These are phyloP conservation scores for Cladosporium sp. DNA, from an alignment of 2,329 filamentous ascomycete species.

Conservation along the genomic window DNA sequence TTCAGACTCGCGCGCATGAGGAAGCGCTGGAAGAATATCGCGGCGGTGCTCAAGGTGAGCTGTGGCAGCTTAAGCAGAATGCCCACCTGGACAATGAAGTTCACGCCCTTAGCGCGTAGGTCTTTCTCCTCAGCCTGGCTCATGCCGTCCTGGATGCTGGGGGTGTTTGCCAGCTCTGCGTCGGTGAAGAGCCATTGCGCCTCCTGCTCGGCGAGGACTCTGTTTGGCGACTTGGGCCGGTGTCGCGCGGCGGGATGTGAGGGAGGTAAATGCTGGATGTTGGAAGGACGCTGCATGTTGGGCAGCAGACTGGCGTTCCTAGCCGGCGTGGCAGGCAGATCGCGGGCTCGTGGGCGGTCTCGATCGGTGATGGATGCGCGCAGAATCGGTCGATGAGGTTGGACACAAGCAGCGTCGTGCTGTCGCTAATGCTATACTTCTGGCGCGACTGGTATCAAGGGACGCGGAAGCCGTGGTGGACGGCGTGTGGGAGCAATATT, in stretches of 20 bases:
- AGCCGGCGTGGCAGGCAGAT: not conserved
- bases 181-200: conserved; percentile 86
- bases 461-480: conserved; percentile 1
- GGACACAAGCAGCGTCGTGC: not conserved
- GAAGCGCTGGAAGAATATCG: conserved; percentile 92
- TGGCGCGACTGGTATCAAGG: not conserved
- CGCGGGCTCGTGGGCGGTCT: not conserved
- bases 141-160: conserved; percentile 80
- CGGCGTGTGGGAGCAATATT: not conserved
- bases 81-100: conserved; percentile 93
- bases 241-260: conserved; percentile 38
- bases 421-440: not conserved
- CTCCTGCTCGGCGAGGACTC: conserved; percentile 52
- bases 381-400: conserved; percentile 8
- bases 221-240: conserved; percentile 33
- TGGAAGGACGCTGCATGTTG: conserved; percentile 17
- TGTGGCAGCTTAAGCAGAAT: conserved; percentile 90
- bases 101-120: conserved; percentile 83
- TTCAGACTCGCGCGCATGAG: conserved; percentile 87
- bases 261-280: conserved; percentile 27
- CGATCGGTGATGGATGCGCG: conserved; percentile 8
- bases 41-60: conserved; percentile 84
- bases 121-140: conserved; percentile 71
- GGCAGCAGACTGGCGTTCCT: not conserved
- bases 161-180: conserved; percentile 76